Percentiles rank a stretch among this genome's conserved stretches.
These are phyloP conservation scores for Reutealis trisperma DNA, from an alignment of 345 rosid species.

Conservation along the genomic window DNA sequence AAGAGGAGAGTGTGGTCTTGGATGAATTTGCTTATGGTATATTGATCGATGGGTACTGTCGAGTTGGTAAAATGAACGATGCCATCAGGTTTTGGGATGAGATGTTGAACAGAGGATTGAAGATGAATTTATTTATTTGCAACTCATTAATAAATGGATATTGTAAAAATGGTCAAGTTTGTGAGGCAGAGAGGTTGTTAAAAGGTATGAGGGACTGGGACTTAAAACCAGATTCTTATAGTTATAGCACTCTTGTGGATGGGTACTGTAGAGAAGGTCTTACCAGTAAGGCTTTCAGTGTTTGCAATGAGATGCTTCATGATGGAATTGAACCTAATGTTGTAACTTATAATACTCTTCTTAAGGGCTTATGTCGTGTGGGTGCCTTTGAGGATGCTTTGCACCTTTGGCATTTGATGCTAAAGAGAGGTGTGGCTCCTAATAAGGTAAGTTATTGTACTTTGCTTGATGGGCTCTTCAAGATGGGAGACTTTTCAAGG, in stretches of 20 bases:
- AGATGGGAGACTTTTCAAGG: constrained; percentile 60
- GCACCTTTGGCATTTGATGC: constrained; percentile 65
- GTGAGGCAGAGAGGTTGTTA: constrained; percentile 49
- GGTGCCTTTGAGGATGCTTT: constrained; percentile 61
- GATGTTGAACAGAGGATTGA: constrained; percentile 62
- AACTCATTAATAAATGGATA: constrained; percentile 78
- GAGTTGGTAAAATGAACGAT: constrained; percentile 50
- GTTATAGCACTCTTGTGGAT: constrained; percentile 71
- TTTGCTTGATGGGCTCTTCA: constrained; percentile 67
- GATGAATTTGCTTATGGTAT: constrained; percentile 75
- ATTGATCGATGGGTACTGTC: constrained; percentile 81
- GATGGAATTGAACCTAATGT: constrained; percentile 50
- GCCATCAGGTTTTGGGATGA: constrained; percentile 60
- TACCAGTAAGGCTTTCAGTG: constrained; percentile 54
- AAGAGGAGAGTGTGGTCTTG: constrained; percentile 32
- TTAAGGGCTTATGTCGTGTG: constrained; percentile 62
- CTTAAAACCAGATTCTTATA: constrained; percentile 67
- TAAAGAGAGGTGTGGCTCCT: constrained; percentile 48
- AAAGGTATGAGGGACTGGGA: constrained; percentile 51
- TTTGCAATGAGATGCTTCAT: constrained; percentile 55
- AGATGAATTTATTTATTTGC: constrained; percentile 63
- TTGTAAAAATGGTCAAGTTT: constrained; percentile 62
- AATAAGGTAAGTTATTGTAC: constrained; percentile 65
- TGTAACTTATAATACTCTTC: constrained; percentile 74
- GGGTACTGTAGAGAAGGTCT: constrained; percentile 68